phyloP scores from a whole-genome alignment of 257 asterid species.

The Jacaranda mimosifolia region DNA sequence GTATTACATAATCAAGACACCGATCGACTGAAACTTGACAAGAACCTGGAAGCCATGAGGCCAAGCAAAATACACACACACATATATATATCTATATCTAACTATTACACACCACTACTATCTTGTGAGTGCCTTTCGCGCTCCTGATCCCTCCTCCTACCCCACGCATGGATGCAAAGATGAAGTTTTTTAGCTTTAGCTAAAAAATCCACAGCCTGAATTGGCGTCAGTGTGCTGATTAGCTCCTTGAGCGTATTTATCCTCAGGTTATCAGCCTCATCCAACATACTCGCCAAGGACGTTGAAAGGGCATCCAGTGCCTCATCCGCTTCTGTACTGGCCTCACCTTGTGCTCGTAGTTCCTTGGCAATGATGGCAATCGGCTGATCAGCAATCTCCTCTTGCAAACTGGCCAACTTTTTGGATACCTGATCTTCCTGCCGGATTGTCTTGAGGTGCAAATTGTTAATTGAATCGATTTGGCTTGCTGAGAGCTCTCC shows the following conservation, averaged over 20 bases:
- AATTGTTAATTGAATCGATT: slow-evolving; percentile 25
- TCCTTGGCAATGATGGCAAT: slow-evolving; percentile 29
- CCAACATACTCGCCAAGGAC: slow-evolving; percentile 37
- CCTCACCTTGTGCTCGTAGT: neutral
- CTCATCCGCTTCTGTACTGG: slow-evolving; percentile 15
- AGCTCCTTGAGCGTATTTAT: slow-evolving; percentile 42
- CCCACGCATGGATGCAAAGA: slow-evolving; percentile 50
- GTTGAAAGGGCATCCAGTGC: slow-evolving; percentile 27
- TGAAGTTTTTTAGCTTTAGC: slow-evolving; percentile 44
- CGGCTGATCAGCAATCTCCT: slow-evolving; percentile 48
- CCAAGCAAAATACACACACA: neutral
- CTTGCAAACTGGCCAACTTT: slow-evolving; percentile 40
- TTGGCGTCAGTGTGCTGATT: slow-evolving; percentile 36
- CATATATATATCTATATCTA: too few relatives aligned
- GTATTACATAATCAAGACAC: neutral
- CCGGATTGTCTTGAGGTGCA: slow-evolving; percentile 36
- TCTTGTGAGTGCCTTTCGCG: neutral
- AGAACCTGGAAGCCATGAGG: neutral
- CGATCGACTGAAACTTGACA: neutral
- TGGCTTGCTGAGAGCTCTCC: slow-evolving; percentile 35
- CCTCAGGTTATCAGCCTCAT: slow-evolving; percentile 48
- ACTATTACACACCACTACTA: neutral
- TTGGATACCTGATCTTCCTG: slow-evolving; percentile 17
- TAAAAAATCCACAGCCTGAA: slow-evolving; percentile 43
- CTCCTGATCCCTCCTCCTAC: slow-evolving; percentile 39